These are phyloP conservation scores for Capsella bursapastoris DNA, from an alignment of 345 rosid species.

Conservation along the genomic window DNA sequence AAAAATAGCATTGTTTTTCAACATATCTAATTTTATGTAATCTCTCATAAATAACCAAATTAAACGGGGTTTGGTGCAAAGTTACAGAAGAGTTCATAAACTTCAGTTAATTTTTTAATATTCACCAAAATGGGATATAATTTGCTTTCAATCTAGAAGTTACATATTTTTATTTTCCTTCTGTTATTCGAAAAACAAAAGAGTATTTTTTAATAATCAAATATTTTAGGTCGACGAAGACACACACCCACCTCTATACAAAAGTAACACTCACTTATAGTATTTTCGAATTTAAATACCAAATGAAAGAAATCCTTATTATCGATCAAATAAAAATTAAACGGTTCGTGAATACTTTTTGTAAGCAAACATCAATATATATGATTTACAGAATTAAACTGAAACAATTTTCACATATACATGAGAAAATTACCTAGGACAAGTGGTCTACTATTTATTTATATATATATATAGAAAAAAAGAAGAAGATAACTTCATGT, in stretches of 20 bases:
- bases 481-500: not conserved
- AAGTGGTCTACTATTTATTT: not conserved
- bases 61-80: conserved; percentile 26
- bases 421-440: not conserved
- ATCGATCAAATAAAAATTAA: not conserved
- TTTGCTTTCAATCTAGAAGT: conserved; percentile 11
- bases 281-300: not conserved
- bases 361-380: not conserved
- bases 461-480: too few relatives aligned
- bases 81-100: conserved; percentile 25
- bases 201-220: not conserved
- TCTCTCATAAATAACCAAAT: conserved; percentile 23
- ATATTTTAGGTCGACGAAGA: conserved; percentile 1
- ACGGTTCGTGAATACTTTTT: not conserved
- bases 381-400: not conserved
- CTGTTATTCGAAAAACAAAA: not conserved
- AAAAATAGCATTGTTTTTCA: conserved; percentile 8
- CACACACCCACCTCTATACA: not conserved
- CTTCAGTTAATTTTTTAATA: conserved; percentile 10
- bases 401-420: not conserved
- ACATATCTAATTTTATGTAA: conserved; percentile 1
- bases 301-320: not conserved
- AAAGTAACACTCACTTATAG: not conserved
- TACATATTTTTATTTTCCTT: not conserved
- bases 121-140: conserved; percentile 17